Evolutionary conservation across 495 filamentous ascomycete species (phyloP), one percentile per base, ranked within the genome.

Genomic region (Aspergillus sclerotiicarbonarius): DNA sequence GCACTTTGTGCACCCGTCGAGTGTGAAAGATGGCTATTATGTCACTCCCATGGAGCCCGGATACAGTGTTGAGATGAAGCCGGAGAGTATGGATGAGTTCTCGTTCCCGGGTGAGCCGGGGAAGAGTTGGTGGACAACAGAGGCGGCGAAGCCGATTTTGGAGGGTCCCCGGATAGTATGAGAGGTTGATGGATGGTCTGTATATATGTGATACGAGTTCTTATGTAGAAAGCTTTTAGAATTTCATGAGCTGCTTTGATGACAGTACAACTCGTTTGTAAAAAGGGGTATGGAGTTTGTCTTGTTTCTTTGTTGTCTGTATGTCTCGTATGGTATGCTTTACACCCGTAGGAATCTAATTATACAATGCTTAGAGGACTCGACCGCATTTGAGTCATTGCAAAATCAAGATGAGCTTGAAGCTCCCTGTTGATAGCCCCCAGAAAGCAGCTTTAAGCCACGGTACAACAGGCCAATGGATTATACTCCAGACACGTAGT

Each of bases 11-110:
- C 79, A 96, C 68, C 92, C 92, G 6, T 78, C 83, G 7, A 84
- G 85, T 21, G 89, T 96, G 41, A 84, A 86, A 69, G 86, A 92
- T 65, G 92, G 92, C 3, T 95, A 90, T 70, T 94, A 94, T 73
- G 87, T 85, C 57, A 96, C 92, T 1, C 92, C 92, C 0, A 86
- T 72, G 63, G 84, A 89, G 66, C 82, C 91, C 0, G 92, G 92
- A 0, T 96, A 96, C 71, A 90, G 87, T 65, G 91, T 94, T 0
- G 90, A 96, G 83, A 96, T 96, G 92, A 91, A 88, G 83, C 69
- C 83, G 31, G 88, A 87, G 63, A 94, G 90, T 66, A 92, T 96
- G 89, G 89, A 89, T 53, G 70, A 71, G 56, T 96, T 79, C 71
- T 75, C 79, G 31, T 96, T 82, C 74, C 90, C 90, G 4, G 90